A percentile compares a stretch with the other conserved stretches of the same genome.
Conservation (phyloP, 2,329 filamentous ascomycete genomes). For the Alternaria sp. region DNA sequence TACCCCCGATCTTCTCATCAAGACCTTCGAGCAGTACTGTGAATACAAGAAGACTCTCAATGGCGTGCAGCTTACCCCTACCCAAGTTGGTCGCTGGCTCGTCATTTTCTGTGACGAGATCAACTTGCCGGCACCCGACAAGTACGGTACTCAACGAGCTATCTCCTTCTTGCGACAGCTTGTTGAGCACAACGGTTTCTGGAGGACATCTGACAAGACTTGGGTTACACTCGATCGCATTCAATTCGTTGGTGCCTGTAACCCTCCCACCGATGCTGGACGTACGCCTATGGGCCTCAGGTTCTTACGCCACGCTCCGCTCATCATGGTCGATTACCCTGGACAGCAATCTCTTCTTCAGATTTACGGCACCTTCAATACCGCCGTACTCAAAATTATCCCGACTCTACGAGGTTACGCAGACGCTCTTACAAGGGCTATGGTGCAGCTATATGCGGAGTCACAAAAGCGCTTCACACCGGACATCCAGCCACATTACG, state of each 20-base stretch:
- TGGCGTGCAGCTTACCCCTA: conserved; percentile 92
- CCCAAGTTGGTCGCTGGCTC: conserved; percentile 95
- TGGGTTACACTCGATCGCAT: conserved; percentile 98
- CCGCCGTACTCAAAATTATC: conserved; percentile 93
- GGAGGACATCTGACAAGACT: conserved; percentile 94
- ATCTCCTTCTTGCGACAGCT: conserved; percentile 97
- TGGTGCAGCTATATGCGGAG: conserved; percentile 95
- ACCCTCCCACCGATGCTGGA: conserved; percentile 95
- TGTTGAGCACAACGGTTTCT: conserved; percentile 99
- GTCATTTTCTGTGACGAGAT: conserved; percentile 99
- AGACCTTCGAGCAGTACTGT: conserved; percentile 99
- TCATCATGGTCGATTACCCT: conserved; percentile 99
- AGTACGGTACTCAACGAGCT: conserved; percentile 94
- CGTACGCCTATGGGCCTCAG: conserved; percentile 91
- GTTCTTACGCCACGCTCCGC: conserved; percentile 95
- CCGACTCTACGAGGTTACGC: conserved; percentile 94
- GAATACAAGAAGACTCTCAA: conserved; percentile 99
- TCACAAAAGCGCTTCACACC: conserved; percentile 95
- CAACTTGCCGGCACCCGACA: conserved; percentile 96
- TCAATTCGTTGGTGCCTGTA: conserved; percentile 98
- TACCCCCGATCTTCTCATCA: conserved; percentile 95
- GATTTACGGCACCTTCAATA: conserved; percentile 99
- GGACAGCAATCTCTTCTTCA: conserved; percentile 93
- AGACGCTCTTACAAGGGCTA: conserved; percentile 91
- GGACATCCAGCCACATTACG: conserved; percentile 97